A percentile compares a stretch with the other conserved stretches of the same genome.
Evolutionary conservation across 805 yeast species (phyloP).

Genomic region (Nakazawaea laoshanensis): DNA sequence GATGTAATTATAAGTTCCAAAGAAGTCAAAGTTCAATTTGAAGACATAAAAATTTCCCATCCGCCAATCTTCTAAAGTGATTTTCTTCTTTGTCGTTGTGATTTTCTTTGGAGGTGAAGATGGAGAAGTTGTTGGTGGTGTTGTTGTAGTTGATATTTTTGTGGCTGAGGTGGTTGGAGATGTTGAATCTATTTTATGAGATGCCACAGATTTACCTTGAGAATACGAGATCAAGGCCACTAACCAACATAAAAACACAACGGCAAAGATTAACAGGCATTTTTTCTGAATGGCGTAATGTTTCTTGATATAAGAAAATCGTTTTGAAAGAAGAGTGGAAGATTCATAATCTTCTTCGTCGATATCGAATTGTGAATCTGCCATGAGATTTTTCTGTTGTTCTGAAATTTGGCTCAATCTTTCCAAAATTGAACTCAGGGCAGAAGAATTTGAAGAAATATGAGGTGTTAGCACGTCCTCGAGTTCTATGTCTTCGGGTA

Average conservation of each 20-base stretch:
- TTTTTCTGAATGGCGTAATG: conserved; percentile 4
- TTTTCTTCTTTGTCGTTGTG: conserved; percentile 8
- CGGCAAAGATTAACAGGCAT: conserved; percentile 10
- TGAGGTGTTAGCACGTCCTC: neutral
- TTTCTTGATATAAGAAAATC: neutral
- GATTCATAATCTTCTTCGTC: too few species aligned
- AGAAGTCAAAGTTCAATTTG: conserved; percentile 16
- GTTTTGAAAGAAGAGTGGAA: too few species aligned
- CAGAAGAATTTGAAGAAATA: conserved; percentile 1
- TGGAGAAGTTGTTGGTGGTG: conserved; percentile 4
- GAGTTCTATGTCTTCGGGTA: too few species aligned
- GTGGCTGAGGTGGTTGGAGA: neutral
- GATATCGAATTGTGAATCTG: too few species aligned
- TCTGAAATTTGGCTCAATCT: conserved; percentile 19
- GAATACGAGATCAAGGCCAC: conserved; percentile 17
- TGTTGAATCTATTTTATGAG: neutral
- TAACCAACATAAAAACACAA: conserved; percentile 19
- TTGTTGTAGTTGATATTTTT: conserved; percentile 7
- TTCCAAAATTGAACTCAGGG: conserved; percentile 12
- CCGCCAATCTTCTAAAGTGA: conserved; percentile 20
- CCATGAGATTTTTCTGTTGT: too few species aligned
- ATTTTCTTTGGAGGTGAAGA: neutral
- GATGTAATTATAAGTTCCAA: conserved; percentile 18
- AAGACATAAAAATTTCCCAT: conserved; percentile 21
- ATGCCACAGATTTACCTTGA: conserved; percentile 2